Evolutionary conservation across 257 asterid genomes (phyloP).

Genomic region (Primulina tabacum): DNA sequence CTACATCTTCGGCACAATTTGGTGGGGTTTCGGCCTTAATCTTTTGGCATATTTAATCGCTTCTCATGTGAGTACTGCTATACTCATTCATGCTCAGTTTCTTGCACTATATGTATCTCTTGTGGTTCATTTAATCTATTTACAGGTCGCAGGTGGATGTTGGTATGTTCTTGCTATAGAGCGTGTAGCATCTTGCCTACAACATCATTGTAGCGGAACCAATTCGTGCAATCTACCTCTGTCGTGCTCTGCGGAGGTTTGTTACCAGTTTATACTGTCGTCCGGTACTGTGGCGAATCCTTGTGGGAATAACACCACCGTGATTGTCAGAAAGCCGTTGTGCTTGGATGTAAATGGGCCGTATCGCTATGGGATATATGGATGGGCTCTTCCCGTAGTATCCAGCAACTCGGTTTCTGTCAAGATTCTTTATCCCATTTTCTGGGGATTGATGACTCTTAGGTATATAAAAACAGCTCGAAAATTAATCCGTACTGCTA

Average conservation of each 20-base stretch:
- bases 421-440: slow-evolving; percentile 84
- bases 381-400: slow-evolving; percentile 87
- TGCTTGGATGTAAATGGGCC: slow-evolving; percentile 84
- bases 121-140: not conserved
- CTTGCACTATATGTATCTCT: not conserved
- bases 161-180: slow-evolving; percentile 94
- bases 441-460: slow-evolving; percentile 94
- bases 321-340: slow-evolving; percentile 28
- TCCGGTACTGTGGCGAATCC: slow-evolving; percentile 48
- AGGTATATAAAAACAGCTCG: slow-evolving; percentile 41
- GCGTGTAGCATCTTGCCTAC: slow-evolving; percentile 74
- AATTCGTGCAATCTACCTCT: slow-evolving; percentile 46
- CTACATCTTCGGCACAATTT: slow-evolving; percentile 83
- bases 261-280: slow-evolving; percentile 62
- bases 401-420: slow-evolving; percentile 74
- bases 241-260: slow-evolving; percentile 76
- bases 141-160: slow-evolving; percentile 41
- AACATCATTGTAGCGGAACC: slow-evolving; percentile 50
- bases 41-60: not conserved
- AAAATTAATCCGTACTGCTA: not conserved
- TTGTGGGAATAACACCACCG: slow-evolving; percentile 57
- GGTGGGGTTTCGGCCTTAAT: slow-evolving; percentile 83
- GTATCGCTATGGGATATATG: slow-evolving; percentile 74
- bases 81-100: not conserved
- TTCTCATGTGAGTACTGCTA: not conserved